Conservation (phyloP, 2,329 filamentous ascomycete genomes). For the Aspergillus sp. region DNA sequence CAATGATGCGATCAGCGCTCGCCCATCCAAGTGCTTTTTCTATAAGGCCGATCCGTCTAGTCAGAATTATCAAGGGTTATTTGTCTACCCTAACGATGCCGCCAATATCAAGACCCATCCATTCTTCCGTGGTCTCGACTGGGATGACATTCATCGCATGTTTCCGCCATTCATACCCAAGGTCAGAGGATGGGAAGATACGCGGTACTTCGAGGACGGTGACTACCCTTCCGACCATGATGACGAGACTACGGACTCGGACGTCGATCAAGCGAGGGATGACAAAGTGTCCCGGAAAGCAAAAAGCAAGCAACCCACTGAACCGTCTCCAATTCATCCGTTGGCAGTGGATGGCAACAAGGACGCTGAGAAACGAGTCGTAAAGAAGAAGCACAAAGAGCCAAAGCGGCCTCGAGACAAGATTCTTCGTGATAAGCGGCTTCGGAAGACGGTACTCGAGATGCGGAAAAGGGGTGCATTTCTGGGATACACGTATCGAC, state of each 20-base stretch:
- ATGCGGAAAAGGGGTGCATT: slow-evolving; percentile 84
- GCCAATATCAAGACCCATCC: slow-evolving; percentile 87
- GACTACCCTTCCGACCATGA: slow-evolving; percentile 56
- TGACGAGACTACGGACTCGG: slow-evolving; percentile 21
- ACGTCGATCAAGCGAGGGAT: slow-evolving; percentile 15
- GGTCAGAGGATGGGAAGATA: slow-evolving; percentile 71
- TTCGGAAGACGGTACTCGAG: slow-evolving; percentile 72
- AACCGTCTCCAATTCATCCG: slow-evolving; percentile 27
- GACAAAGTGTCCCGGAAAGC: slow-evolving; percentile 3
- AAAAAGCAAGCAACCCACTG: neutral
- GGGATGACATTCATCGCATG: slow-evolving; percentile 73
- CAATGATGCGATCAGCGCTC: slow-evolving; percentile 59
- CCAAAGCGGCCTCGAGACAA: slow-evolving; percentile 83
- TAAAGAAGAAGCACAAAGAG: slow-evolving; percentile 61
- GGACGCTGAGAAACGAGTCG: slow-evolving; percentile 40
- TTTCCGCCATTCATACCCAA: slow-evolving; percentile 80
- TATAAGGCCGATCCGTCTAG: slow-evolving; percentile 37
- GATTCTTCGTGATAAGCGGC: slow-evolving; percentile 72
- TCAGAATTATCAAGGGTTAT: slow-evolving; percentile 56
- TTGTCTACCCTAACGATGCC: slow-evolving; percentile 82
- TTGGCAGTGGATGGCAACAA: slow-evolving; percentile 41
- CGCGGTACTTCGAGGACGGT: slow-evolving; percentile 84
- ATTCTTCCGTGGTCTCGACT: slow-evolving; percentile 81
- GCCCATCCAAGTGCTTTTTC: slow-evolving; percentile 36
- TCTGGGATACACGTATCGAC: slow-evolving; percentile 83